Base-by-base conservation (phyloP, 306 rosid species). In the Quercus engelmannii region DNA sequence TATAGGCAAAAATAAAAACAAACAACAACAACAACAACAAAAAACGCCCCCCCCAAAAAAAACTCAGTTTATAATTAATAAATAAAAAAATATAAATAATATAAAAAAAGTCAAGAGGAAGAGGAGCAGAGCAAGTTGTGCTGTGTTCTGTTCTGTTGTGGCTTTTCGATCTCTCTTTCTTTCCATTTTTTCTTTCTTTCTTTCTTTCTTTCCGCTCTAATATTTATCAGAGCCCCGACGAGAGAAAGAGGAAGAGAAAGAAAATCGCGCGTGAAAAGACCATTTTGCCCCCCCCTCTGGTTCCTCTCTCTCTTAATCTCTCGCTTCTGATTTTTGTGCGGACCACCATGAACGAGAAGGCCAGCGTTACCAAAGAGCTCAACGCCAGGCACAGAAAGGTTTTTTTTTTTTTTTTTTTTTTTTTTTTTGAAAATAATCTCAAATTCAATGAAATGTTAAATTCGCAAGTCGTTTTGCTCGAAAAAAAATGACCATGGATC, bases 301-400 rank as follows among this genome's bases (percentile, higher is more conserved):
- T 75, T 81, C 89, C 83, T 86, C 89, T 6, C 46, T 6, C 43
- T 6, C 2, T 90, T 76, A 86, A 75, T 2, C 18, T 17, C 28
- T 31, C 73, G 51, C 2, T 73, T 57, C 19, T 2, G 20, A 49
- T 56, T 65, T 64, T 20, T 74, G 30, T 77, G 6, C 84, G 71
- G 79, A 75, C 85, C 85, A 70, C 87, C 91, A 96, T 96, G 99
- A 96, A 96, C 91, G 90, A 90, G 83, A 96, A 96, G 81, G 99
- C 99, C 82, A 91, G 80, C 89, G 99, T 96, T 61, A 64, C 99
- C 75, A 96, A 96, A 85, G 99, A 96, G 84, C 99, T 96, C 69
- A 96, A 96, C 93, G 98, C 97, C 85, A 90, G 69, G 83, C 99
- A 96, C 90, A 84, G 94, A 85, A 96, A 93, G 98, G 99, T 92